Evolutionary conservation across 345 rosid genomes (phyloP).

Genomic region (Populus tremula): DNA sequence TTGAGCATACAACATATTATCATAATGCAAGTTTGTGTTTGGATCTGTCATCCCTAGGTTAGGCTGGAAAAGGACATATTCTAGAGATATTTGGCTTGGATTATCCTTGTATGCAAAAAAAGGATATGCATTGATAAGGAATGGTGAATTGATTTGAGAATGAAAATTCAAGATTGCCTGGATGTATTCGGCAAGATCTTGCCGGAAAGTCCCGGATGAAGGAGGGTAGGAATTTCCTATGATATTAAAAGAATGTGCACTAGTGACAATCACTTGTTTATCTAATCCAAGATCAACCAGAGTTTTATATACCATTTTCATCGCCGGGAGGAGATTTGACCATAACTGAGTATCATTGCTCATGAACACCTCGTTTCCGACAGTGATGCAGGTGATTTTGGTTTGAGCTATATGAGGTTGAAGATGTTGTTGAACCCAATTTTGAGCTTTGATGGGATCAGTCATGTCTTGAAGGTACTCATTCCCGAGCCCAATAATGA

Average conservation of each 20-base stretch:
- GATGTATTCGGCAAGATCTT: conserved; percentile 49
- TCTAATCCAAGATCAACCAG: conserved; percentile 60
- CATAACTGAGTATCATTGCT: conserved; percentile 34
- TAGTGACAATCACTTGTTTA: conserved; percentile 60
- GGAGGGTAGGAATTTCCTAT: conserved; percentile 67
- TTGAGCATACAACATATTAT: conserved; percentile 94
- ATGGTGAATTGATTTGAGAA: conserved; percentile 61
- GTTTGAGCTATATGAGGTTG: conserved; percentile 60
- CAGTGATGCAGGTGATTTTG: conserved; percentile 56
- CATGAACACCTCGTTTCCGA: conserved; percentile 76
- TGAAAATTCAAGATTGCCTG: conserved; percentile 61
- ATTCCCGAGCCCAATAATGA: conserved; percentile 73
- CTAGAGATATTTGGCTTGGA: conserved; percentile 53
- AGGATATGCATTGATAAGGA: conserved; percentile 86
- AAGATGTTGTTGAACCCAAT: conserved; percentile 63
- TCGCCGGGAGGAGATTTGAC: conserved; percentile 67
- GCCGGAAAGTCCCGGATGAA: conserved; percentile 61
- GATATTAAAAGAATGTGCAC: conserved; percentile 65
- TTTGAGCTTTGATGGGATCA: conserved; percentile 55
- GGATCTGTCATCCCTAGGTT: conserved; percentile 66
- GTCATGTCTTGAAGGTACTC: conserved; percentile 54
- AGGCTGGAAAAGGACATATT: conserved; percentile 77
- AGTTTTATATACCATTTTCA: conserved; percentile 51
- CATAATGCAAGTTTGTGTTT: conserved; percentile 59
- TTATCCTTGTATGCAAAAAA: conserved; percentile 71